A percentile compares a stretch with the other conserved stretches of the same genome.
phyloP scores from a whole-genome alignment of 208 protist genomes.

The Angomonas deanei region DNA sequence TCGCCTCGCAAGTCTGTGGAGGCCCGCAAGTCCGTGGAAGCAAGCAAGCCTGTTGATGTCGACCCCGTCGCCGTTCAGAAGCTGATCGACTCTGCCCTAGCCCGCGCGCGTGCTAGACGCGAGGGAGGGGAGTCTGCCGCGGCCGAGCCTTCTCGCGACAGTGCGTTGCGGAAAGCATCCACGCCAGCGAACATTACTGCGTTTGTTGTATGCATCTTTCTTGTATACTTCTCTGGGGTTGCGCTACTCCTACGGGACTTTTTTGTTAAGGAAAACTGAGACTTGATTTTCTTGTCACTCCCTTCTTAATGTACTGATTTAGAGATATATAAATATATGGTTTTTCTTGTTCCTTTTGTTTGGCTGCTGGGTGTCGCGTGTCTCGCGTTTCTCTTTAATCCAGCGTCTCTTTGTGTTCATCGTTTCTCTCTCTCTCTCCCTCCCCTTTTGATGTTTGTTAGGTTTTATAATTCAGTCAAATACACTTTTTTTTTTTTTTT shows the following conservation, averaged over 20 bases:
- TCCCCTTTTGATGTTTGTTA: conserved; percentile 2
- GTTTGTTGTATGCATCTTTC: neutral
- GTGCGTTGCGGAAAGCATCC: neutral
- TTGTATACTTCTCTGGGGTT: neutral
- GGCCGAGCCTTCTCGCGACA: neutral
- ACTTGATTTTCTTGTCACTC: neutral
- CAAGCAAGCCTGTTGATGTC: conserved; percentile 18
- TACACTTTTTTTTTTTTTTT: conserved; percentile 10
- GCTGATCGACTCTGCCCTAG: conserved; percentile 68
- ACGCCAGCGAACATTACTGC: neutral
- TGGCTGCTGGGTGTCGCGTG: too few species aligned
- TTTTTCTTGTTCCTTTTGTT: too few species aligned
- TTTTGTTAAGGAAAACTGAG: neutral
- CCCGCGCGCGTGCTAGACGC: conserved; percentile 28
- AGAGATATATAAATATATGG: too few species aligned
- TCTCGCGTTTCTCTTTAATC: too few species aligned
- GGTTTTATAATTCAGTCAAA: neutral
- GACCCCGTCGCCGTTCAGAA: conserved; percentile 61
- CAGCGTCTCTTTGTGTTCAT: too few species aligned
- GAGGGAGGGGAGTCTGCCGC: neutral
- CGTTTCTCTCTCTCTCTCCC: too few species aligned
- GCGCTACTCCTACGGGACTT: neutral
- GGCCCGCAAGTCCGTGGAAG: neutral
- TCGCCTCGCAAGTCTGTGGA: neutral
- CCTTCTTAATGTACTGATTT: too few species aligned